These are phyloP conservation scores for Persicaria tinctoria DNA, from an alignment of 148 eudicot species.

Conservation along the genomic window DNA sequence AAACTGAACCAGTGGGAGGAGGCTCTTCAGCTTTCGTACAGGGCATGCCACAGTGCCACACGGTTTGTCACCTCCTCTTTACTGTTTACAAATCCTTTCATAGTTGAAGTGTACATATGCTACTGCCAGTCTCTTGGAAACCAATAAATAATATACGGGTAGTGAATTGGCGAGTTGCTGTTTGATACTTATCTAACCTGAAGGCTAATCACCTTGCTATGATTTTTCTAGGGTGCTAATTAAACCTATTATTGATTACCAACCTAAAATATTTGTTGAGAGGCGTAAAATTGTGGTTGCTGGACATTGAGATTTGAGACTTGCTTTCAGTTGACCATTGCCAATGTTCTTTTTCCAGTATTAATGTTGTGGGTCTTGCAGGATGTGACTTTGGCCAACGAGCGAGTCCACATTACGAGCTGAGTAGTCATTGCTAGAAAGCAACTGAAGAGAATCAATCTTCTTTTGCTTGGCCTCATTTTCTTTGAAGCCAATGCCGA, in stretches of 20 bases:
- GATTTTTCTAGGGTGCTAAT: not conserved
- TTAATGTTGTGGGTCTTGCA: not conserved
- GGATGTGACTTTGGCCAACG: not conserved
- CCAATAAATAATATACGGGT: not conserved
- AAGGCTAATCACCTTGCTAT: not conserved
- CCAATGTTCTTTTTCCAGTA: no score
- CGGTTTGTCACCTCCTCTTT: slow-evolving; percentile 34
- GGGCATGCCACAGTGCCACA: slow-evolving; percentile 51
- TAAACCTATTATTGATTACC: not conserved
- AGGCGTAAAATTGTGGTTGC: not conserved
- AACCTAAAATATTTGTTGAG: not conserved
- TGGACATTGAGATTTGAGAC: not conserved
- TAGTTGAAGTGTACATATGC: not conserved
- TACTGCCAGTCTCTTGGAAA: not conserved
- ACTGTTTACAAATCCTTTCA: not conserved
- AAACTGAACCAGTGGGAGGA: slow-evolving; percentile 70
- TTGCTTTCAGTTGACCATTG: not conserved
- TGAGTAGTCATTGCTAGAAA: not conserved
- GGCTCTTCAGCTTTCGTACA: slow-evolving; percentile 65
- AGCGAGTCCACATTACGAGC: not conserved
- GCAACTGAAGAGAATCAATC: not conserved
- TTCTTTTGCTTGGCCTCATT: not conserved
- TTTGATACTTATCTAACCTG: not conserved
- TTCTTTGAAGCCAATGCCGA: not conserved
- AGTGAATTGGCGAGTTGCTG: not conserved